Conservation (phyloP, 805 yeast genomes). For the Jamesozyma gamospora region DNA sequence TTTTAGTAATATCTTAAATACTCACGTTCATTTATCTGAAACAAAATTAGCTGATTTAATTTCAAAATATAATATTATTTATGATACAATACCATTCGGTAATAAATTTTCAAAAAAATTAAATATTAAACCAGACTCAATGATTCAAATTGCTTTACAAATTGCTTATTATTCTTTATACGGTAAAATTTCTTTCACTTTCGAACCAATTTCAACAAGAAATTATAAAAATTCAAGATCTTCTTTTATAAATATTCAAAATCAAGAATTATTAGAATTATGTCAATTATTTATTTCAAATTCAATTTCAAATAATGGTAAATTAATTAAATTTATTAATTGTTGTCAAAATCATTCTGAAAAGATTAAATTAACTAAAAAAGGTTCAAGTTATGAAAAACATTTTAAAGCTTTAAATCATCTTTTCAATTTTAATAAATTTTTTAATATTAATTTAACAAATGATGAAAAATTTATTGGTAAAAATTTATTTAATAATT, state of each 20-base stretch:
- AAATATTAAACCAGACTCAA: slow-evolving; percentile 83
- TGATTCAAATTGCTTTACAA: slow-evolving; percentile 83
- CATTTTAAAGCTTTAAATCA: slow-evolving; percentile 58
- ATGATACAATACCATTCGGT: slow-evolving; percentile 68
- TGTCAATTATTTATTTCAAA: slow-evolving; percentile 60
- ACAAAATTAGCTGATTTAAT: slow-evolving; percentile 81
- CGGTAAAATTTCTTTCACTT: slow-evolving; percentile 80
- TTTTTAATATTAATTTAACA: slow-evolving; percentile 27
- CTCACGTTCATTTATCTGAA: slow-evolving; percentile 67
- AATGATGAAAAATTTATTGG: slow-evolving; percentile 28
- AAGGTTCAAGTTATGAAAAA: slow-evolving; percentile 62
- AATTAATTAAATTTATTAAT: slow-evolving; percentile 33
- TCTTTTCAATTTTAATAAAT: slow-evolving; percentile 34
- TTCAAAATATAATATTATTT: slow-evolving; percentile 67
- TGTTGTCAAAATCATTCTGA: slow-evolving; percentile 44
- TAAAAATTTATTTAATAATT: slow-evolving; percentile 37
- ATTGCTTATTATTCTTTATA: slow-evolving; percentile 84
- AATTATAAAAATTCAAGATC: slow-evolving; percentile 60
- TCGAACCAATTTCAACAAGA: slow-evolving; percentile 81
- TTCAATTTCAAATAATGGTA: slow-evolving; percentile 39
- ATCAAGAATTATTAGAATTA: slow-evolving; percentile 37
- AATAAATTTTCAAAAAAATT: slow-evolving; percentile 63
- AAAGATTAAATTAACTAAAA: slow-evolving; percentile 42
- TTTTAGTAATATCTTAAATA: slow-evolving; percentile 30
- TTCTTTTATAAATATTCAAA: slow-evolving; percentile 57